phyloP scores from a whole-genome alignment of 2,329 filamentous ascomycete species.

The Plenodomus lindquistii region DNA sequence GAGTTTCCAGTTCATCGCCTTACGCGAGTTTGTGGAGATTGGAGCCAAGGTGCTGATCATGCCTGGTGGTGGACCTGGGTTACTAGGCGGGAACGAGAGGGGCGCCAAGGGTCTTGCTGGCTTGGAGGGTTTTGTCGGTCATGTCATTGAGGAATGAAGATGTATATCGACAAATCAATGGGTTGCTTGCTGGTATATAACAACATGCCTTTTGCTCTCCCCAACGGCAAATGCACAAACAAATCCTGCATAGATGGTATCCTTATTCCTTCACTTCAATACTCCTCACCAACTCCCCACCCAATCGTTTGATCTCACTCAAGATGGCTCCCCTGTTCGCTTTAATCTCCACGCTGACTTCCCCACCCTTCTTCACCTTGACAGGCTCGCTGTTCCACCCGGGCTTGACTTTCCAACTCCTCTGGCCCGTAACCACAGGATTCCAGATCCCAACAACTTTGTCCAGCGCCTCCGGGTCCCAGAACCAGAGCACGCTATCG shows the following conservation, averaged over 20 bases:
- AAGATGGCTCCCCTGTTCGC: slow-evolving; percentile 71
- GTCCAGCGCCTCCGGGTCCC: slow-evolving; percentile 62
- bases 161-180: too few relatives aligned
- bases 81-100: slow-evolving; percentile 58
- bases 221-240: background rate
- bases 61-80: slow-evolving; percentile 68
- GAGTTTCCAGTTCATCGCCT: slow-evolving; percentile 69
- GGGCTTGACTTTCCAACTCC: slow-evolving; percentile 72
- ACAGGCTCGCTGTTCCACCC: slow-evolving; percentile 67
- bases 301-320: slow-evolving; percentile 70
- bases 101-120: slow-evolving; percentile 57
- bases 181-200: too few relatives aligned
- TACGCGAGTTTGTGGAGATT: slow-evolving; percentile 73
- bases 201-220: too few relatives aligned
- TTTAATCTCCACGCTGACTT: slow-evolving; percentile 61
- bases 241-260: background rate
- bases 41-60: slow-evolving; percentile 72
- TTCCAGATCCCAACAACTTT: slow-evolving; percentile 69
- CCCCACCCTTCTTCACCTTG: slow-evolving; percentile 28
- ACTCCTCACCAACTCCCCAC: slow-evolving; percentile 60
- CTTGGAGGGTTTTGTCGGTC: slow-evolving; percentile 73
- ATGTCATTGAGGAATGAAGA: slow-evolving; percentile 53
- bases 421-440: slow-evolving; percentile 53
- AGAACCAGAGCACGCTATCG: slow-evolving; percentile 77
- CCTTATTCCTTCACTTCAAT: slow-evolving; percentile 26